Conservation (phyloP, 2,329 filamentous ascomycete genomes). For the Aspergillus tanneri region DNA sequence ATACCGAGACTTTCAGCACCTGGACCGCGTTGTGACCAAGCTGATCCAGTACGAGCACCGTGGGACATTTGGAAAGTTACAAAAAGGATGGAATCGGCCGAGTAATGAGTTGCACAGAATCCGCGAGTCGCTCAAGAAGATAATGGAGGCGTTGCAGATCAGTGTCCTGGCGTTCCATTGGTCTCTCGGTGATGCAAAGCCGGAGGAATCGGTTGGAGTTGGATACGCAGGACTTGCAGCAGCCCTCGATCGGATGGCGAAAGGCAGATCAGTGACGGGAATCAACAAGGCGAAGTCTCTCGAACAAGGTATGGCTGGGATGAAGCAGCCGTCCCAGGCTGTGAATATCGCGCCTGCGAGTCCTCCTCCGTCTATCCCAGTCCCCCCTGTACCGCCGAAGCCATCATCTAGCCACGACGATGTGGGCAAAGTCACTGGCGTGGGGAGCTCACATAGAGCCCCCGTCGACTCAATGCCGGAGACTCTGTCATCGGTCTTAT, state of each 20-base stretch:
- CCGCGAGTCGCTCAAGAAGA: slow-evolving; percentile 56
- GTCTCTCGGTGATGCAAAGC: slow-evolving; percentile 59
- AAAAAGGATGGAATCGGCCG: slow-evolving; percentile 56
- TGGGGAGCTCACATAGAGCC: background rate
- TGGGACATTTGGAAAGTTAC: slow-evolving; percentile 59
- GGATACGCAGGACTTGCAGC: slow-evolving; percentile 67
- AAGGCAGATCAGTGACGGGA: slow-evolving; percentile 32
- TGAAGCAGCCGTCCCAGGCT: slow-evolving; percentile 2
- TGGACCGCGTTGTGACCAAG: slow-evolving; percentile 63
- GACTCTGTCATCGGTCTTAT: slow-evolving; percentile 32
- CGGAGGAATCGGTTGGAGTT: slow-evolving; percentile 62
- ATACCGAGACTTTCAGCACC: slow-evolving; percentile 60
- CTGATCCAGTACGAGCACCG: slow-evolving; percentile 63
- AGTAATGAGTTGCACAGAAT: slow-evolving; percentile 22
- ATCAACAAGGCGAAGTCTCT: slow-evolving; percentile 30
- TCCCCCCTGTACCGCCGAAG: slow-evolving; percentile 28
- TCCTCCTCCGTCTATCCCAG: slow-evolving; percentile 9
- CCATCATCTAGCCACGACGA: slow-evolving; percentile 22
- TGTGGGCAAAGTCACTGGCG: background rate
- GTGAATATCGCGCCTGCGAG: background rate
- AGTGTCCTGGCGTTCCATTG: slow-evolving; percentile 67
- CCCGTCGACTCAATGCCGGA: slow-evolving; percentile 21
- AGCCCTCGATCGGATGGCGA: slow-evolving; percentile 54
- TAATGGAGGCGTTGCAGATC: slow-evolving; percentile 62
- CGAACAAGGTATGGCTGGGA: slow-evolving; percentile 8